Conservation (phyloP, 2,329 filamentous ascomycete genomes). For the Nemania sp. region DNA sequence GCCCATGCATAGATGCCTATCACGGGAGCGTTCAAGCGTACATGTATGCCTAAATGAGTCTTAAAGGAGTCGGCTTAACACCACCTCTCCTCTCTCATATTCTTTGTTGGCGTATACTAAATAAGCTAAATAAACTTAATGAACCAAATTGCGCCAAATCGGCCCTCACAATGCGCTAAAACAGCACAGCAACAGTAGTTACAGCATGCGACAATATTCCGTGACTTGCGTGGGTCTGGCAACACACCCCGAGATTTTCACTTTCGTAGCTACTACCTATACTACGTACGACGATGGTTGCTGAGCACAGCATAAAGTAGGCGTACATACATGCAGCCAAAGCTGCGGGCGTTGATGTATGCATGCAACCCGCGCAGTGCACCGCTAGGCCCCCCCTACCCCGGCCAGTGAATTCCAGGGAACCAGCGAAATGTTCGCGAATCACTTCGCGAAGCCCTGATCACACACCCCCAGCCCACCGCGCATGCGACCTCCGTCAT, state of each 20-base stretch:
- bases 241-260: slow-evolving; percentile 17
- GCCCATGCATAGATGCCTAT: slow-evolving; percentile 33
- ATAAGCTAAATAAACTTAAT: not conserved
- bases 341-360: slow-evolving; percentile 28
- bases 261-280: no score
- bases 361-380: slow-evolving; percentile 32
- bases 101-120: slow-evolving; percentile 4
- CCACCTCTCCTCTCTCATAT: not conserved
- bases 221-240: slow-evolving; percentile 17
- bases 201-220: slow-evolving; percentile 8
- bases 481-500: slow-evolving; percentile 34
- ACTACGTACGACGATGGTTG: slow-evolving; percentile 14
- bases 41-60: slow-evolving; percentile 19
- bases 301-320: slow-evolving; percentile 27
- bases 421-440: slow-evolving; percentile 34
- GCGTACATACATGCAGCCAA: slow-evolving; percentile 26
- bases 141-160: not conserved
- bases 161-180: not conserved
- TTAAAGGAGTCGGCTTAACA: slow-evolving; percentile 2
- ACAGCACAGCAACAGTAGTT: slow-evolving; percentile 9
- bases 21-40: slow-evolving; percentile 20
- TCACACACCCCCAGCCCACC: slow-evolving; percentile 32
- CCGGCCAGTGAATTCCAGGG: slow-evolving; percentile 18
- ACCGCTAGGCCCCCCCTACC: not conserved
- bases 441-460: slow-evolving; percentile 34